Conservation (phyloP, 2,329 filamentous ascomycete genomes). For the Cercospora zeae-maydis region DNA sequence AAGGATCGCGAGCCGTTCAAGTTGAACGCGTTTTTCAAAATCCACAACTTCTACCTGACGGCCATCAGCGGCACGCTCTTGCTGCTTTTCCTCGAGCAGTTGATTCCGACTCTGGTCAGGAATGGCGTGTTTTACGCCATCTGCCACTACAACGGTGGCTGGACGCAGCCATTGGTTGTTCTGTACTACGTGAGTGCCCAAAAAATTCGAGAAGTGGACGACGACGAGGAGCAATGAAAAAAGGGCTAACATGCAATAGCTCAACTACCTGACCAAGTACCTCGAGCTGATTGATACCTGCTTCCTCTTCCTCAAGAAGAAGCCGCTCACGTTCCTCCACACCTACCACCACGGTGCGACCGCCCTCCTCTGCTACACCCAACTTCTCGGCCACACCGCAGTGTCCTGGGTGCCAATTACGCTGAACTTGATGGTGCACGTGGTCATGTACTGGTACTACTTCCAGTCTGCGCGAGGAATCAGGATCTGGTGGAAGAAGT, state of each 20-base stretch:
- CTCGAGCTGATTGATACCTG: slow-evolving; percentile 91
- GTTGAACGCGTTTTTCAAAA: slow-evolving; percentile 83
- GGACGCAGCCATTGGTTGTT: slow-evolving; percentile 88
- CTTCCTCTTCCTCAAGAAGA: slow-evolving; percentile 99
- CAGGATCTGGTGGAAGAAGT: slow-evolving; percentile 99
- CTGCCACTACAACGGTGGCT: slow-evolving; percentile 76
- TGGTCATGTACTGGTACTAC: slow-evolving; percentile 99
- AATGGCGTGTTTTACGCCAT: slow-evolving; percentile 86
- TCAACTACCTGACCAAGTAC: slow-evolving; percentile 98
- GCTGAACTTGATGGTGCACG: slow-evolving; percentile 89
- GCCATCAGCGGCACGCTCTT: slow-evolving; percentile 76
- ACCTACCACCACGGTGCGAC: slow-evolving; percentile 98
- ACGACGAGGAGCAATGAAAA: neutral
- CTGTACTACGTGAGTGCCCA: slow-evolving; percentile 90
- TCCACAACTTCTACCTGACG: slow-evolving; percentile 95
- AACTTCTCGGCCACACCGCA: slow-evolving; percentile 85
- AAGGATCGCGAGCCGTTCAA: slow-evolving; percentile 79
- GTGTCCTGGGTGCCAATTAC: slow-evolving; percentile 94
- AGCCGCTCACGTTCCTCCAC: slow-evolving; percentile 97
- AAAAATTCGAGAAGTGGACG: neutral
- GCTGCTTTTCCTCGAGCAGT: slow-evolving; percentile 83
- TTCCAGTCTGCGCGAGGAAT: slow-evolving; percentile 97
- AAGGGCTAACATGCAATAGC: slow-evolving; percentile 48
- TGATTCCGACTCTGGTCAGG: slow-evolving; percentile 76
- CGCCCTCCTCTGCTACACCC: slow-evolving; percentile 94